Conservation (phyloP, 768 basidiomycete species). For the Agrocybe praecox region DNA sequence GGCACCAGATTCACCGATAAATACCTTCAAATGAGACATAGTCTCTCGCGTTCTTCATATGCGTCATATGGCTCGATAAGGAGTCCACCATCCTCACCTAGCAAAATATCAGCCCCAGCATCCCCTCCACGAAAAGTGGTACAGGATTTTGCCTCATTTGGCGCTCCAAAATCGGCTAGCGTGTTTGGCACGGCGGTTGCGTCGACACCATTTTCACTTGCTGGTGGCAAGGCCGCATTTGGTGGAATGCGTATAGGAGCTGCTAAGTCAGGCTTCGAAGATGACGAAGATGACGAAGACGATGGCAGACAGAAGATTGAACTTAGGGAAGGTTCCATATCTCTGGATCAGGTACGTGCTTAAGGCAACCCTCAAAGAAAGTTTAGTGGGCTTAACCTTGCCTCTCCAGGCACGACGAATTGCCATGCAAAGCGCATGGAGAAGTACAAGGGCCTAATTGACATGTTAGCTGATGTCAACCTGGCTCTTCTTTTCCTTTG, state of each 20-base stretch:
- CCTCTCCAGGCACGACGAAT: slow-evolving; percentile 71
- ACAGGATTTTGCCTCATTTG: slow-evolving; percentile 86
- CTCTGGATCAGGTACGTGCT: slow-evolving; percentile 81
- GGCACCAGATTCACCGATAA: slow-evolving; percentile 98
- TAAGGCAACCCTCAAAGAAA: neutral
- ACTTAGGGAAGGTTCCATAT: slow-evolving; percentile 82
- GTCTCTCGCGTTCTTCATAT: slow-evolving; percentile 56
- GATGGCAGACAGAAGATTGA: slow-evolving; percentile 73
- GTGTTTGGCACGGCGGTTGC: slow-evolving; percentile 86
- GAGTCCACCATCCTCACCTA: slow-evolving; percentile 45
- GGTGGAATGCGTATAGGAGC: slow-evolving; percentile 64
- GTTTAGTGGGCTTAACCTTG: slow-evolving; percentile 1
- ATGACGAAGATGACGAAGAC: slow-evolving; percentile 77
- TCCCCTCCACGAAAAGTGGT: slow-evolving; percentile 89
- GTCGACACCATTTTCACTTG: slow-evolving; percentile 77
- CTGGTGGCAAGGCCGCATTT: slow-evolving; percentile 83
- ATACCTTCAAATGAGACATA: slow-evolving; percentile 77
- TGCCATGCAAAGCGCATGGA: slow-evolving; percentile 90
- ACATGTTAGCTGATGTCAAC: neutral
- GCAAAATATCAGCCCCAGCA: slow-evolving; percentile 34
- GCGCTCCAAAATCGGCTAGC: slow-evolving; percentile 70
- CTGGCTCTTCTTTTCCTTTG: neutral
- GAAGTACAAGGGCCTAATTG: slow-evolving; percentile 58
- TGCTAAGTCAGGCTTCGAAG: slow-evolving; percentile 40
- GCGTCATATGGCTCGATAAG: slow-evolving; percentile 48